A percentile compares a stretch with the other conserved stretches of the same genome.
These are phyloP conservation scores for Fusarium sp. DNA, from an alignment of 2,329 filamentous ascomycete genomes.

Conservation along the genomic window DNA sequence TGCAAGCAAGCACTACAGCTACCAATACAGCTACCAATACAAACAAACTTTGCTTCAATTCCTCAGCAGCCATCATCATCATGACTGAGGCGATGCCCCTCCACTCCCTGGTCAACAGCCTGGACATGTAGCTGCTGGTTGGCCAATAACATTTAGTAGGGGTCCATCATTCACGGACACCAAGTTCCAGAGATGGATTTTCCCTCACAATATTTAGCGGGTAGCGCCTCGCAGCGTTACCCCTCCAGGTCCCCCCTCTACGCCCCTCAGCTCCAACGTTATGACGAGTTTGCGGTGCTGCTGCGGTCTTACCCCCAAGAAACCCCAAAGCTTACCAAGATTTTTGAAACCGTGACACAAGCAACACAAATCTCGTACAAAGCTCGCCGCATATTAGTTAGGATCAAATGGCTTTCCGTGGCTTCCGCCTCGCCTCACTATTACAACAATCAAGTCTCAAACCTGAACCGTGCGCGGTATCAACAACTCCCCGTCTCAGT, in stretches of 20 bases:
- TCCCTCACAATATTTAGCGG: constrained; percentile 23
- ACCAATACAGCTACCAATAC: neutral
- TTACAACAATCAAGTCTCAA: neutral
- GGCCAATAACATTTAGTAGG: constrained; percentile 23
- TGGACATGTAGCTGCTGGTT: neutral
- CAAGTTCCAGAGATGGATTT: constrained; percentile 41
- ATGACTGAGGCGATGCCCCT: constrained; percentile 41
- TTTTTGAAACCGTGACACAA: constrained; percentile 40
- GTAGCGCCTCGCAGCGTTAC: constrained; percentile 16
- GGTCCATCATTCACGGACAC: constrained; percentile 41
- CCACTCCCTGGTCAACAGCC: constrained; percentile 20
- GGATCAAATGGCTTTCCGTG: constrained; percentile 2
- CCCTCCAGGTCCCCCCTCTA: constrained; percentile 32
- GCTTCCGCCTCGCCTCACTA: constrained; percentile 16
- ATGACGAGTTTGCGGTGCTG: constrained; percentile 39
- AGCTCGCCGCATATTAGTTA: constrained; percentile 26
- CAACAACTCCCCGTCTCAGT: constrained; percentile 7
- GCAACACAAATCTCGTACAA: constrained; percentile 41
- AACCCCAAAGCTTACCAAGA: constrained; percentile 40
- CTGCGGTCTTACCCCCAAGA: constrained; percentile 39
- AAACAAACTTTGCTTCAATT: constrained; percentile 19
- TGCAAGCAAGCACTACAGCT: neutral
- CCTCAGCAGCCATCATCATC: constrained; percentile 29
- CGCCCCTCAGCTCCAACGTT: constrained; percentile 38
- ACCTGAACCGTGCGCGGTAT: constrained; percentile 7